Evolutionary conservation across 176 grass and related monocot species (phyloP), one percentile per base, ranked within the genome.

Genomic region (Oropetium thomaeum): DNA sequence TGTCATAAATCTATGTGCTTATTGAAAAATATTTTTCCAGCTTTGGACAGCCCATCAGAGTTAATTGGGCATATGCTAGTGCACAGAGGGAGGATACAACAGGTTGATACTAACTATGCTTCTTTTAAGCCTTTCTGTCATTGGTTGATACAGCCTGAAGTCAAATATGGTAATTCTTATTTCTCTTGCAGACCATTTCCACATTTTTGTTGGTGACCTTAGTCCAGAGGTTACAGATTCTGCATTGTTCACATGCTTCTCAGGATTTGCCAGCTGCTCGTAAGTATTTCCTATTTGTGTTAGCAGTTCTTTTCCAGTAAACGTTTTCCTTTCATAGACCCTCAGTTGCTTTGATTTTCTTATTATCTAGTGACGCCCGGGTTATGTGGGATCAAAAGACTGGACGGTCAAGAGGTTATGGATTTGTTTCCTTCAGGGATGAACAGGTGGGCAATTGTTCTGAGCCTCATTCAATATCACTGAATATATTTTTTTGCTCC

Each of bases 371-470:
- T 73, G 92, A 96, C 84, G 92, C 92, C 66, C 82, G 86, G 65
- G 92, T 96, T 61, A 87, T 96, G 92, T 96, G 86, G 92, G 92
- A 96, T 33, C 89, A 96, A 60, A 96, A 91, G 53, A 96, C 89
- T 4, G 86, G 92, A 63, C 79, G 92, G 33, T 96, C 92, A 42
- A 90, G 89, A 71, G 92, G 92, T 47, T 96, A 87, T 82, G 92
- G 92, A 70, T 96, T 96, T 89, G 92, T 96, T 67, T 96, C 92
- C 59, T 96, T 96, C 74, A 91, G 89, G 47, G 84, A 72, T 66
- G 89, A 96, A 84, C 92, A 96, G 89, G 92, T 96, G 39, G 45
- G 64, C 34, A 30, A 75, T 16, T 71, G 74, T 23, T 64, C 15
- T 26, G 42, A 17, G 38, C 26, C 16, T 55, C 52, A 55, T 1